phyloP scores from a whole-genome alignment of 2,329 filamentous ascomycete genomes.

The Fusarium circinatum region DNA sequence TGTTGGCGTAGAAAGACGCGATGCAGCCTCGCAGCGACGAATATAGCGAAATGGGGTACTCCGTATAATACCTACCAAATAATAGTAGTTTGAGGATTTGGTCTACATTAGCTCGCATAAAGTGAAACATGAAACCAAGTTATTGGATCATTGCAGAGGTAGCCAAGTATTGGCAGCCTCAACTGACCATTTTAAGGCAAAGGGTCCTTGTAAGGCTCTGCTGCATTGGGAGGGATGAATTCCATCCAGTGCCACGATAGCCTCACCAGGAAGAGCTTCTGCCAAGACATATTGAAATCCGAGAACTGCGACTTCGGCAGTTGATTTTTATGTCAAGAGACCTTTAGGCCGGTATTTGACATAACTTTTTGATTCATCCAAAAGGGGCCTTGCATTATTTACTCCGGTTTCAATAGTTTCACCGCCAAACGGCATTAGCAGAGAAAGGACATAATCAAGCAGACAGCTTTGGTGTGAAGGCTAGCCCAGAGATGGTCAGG shows the following conservation, averaged over 20 bases:
- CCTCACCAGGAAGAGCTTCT: background rate
- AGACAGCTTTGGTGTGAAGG: background rate
- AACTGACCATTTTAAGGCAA: background rate
- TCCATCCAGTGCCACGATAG: background rate
- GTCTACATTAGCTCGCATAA: background rate
- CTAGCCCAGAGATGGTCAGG: rapidly evolving
- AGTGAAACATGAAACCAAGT: background rate
- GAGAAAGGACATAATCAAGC: conserved; percentile 1
- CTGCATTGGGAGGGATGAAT: background rate
- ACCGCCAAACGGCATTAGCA: conserved; percentile 32
- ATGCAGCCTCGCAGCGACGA: background rate
- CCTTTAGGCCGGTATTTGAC: background rate
- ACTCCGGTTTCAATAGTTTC: conserved; percentile 38
- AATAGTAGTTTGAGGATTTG: background rate
- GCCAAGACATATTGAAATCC: background rate
- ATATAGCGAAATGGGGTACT: background rate
- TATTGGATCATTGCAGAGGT: background rate
- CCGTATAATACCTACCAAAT: too few relatives aligned
- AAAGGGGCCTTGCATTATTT: conserved; percentile 35
- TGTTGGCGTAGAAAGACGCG: background rate
- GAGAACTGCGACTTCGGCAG: background rate
- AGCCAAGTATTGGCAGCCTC: background rate
- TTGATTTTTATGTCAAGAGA: conserved; percentile 21
- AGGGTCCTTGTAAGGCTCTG: background rate
- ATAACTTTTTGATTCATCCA: conserved; percentile 13